Evolutionary conservation across 2,329 filamentous ascomycete genomes (phyloP).

Genomic region (Botrytis tulipae): DNA sequence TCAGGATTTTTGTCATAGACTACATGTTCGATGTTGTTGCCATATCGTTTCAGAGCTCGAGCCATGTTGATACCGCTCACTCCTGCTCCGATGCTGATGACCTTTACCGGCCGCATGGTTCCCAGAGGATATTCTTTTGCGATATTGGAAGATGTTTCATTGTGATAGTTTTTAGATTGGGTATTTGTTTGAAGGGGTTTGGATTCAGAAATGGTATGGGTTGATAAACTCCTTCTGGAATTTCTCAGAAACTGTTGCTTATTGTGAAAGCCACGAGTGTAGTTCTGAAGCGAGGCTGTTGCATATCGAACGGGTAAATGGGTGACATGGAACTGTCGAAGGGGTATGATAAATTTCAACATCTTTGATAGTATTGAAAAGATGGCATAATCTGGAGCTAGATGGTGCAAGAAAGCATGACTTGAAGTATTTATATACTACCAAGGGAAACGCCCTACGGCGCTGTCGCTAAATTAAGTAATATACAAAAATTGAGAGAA

Average conservation of each 20-base stretch:
- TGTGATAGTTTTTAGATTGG: background rate
- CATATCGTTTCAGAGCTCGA: slow-evolving; percentile 46
- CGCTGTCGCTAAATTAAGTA: background rate
- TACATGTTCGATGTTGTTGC: slow-evolving; percentile 45
- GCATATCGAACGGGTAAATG: background rate
- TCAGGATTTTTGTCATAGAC: slow-evolving; percentile 57
- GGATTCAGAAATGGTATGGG: background rate
- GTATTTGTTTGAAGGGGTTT: background rate
- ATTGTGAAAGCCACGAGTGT: background rate
- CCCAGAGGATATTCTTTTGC: slow-evolving; percentile 25
- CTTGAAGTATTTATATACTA: background rate
- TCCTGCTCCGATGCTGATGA: slow-evolving; percentile 48
- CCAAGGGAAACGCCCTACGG: background rate
- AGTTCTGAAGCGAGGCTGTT: background rate
- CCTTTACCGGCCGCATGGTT: slow-evolving; percentile 20
- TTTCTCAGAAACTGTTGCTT: background rate
- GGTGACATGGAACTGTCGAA: background rate
- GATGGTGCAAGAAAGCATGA: background rate
- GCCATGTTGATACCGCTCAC: slow-evolving; percentile 48
- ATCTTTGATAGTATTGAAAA: background rate
- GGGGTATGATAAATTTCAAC: background rate
- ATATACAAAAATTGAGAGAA: background rate
- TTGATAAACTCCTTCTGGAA: background rate
- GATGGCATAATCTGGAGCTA: background rate
- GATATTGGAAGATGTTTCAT: background rate